Base-by-base conservation (phyloP, 108 stramenopile species). In the Nitzschia sp. region DNA sequence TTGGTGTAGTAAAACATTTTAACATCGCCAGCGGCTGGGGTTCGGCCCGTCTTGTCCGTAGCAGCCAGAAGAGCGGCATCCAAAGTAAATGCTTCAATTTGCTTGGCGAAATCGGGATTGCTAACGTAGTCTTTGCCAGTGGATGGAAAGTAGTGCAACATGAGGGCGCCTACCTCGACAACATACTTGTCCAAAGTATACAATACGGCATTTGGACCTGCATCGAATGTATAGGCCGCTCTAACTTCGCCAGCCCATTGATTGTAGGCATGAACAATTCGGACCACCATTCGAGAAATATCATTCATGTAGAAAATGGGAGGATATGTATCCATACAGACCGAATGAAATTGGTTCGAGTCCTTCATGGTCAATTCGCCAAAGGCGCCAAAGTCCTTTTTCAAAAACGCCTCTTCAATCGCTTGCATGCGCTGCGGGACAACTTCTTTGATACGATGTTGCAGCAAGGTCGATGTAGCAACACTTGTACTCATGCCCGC, bases 221-320 rank as follows among this genome's bases (percentile, higher is more conserved):
- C 98, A 85, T 99, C 98, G 81, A 98, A 99, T 18, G 98, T 99
- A 81, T 99, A 99, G 26, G 97, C 97, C 19, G 90, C 97, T 28
- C 88, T 80, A 57, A 95, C 82, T 55, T 83, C 79, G 4, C 89
- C 88, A 18, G 92, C 87, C 82, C 82, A 85, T 46, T 57, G n/a
- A 78, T 97, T 97, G 82, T 95, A 93, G 59, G 72, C 81, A 77
- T 95, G 92, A 4, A 94, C 83, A 64, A 92, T 68, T 24, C 75
- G 77, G n/a, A 95, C 80, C 46, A 94, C 71, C 53, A 66, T 74
- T 31, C 79, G 68, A 27, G 86, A 88, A 36, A 82, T 70, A 77
- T 98, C 98, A 72, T 98, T 98, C 97, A 99, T 97, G 88, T 99
- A 99, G 76, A 97, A 97, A 62, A 99, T 97, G 25, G 98, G 98